These are phyloP conservation scores for Amanita brunnescens DNA, from an alignment of 768 basidiomycete species.

Conservation along the genomic window DNA sequence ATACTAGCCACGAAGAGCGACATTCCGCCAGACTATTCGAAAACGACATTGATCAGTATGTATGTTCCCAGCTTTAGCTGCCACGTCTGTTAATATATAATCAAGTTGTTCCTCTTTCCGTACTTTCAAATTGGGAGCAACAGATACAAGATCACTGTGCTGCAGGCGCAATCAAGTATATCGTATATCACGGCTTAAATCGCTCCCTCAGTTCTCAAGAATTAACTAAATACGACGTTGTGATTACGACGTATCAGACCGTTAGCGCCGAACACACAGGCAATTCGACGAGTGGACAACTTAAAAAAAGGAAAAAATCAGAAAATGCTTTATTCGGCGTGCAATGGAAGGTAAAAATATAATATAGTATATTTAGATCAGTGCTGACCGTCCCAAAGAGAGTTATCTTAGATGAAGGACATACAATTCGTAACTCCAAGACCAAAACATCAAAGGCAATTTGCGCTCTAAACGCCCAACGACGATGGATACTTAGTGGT, in stretches of 20 bases:
- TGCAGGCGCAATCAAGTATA: conserved; percentile 40
- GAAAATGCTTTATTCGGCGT: conserved; percentile 55
- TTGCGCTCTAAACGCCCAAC: conserved; percentile 52
- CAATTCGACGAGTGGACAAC: conserved; percentile 14
- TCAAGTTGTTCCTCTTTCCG: conserved; percentile 72
- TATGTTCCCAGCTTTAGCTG: background rate
- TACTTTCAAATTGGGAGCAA: conserved; percentile 84
- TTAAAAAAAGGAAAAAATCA: conserved; percentile 55
- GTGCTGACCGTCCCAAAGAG: conserved; percentile 31
- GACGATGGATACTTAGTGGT: conserved; percentile 75
- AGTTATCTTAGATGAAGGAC: conserved; percentile 84
- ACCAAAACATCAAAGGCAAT: conserved; percentile 78
- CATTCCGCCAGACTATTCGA: conserved; percentile 42
- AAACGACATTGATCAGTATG: conserved; percentile 73
- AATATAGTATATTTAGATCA: background rate
- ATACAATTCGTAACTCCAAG: conserved; percentile 76
- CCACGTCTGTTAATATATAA: background rate
- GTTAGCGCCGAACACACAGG: conserved; percentile 49
- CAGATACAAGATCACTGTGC: conserved; percentile 70
- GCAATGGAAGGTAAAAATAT: conserved; percentile 69
- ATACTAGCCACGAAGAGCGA: conserved; percentile 72
- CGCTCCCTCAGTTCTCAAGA: conserved; percentile 50
- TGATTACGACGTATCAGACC: conserved; percentile 80
- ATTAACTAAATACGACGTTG: conserved; percentile 61
- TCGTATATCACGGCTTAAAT: conserved; percentile 66